Evolutionary conservation across 2,329 filamentous ascomycete species (phyloP).

Genomic region (Botrytis deweyae): DNA sequence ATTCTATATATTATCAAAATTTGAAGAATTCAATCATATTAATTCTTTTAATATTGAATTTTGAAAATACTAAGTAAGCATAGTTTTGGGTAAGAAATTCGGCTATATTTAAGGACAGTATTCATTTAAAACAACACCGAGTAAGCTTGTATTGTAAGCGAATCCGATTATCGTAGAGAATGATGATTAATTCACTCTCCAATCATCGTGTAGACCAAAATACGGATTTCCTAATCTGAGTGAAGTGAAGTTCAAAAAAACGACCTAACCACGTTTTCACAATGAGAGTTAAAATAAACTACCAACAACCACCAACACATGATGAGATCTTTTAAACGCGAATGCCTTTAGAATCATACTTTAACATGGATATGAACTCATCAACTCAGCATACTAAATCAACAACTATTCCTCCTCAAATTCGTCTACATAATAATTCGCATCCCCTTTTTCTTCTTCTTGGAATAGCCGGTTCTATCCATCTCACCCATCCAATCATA

Average conservation of each 20-base stretch:
- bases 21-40: too few relatives aligned
- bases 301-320: too few relatives aligned
- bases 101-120: too few relatives aligned
- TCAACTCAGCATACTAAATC: neutral
- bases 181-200: neutral
- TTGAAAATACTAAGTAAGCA: too few relatives aligned
- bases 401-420: neutral
- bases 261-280: neutral
- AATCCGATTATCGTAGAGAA: neutral
- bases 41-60: too few relatives aligned
- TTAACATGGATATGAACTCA: neutral
- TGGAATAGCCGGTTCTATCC: neutral
- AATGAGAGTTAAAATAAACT: neutral
- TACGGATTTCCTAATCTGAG: neutral
- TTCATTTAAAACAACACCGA: too few relatives aligned
- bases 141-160: slow-evolving; percentile 3
- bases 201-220: neutral
- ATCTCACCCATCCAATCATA: neutral
- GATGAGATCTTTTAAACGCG: neutral
- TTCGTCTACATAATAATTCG: neutral
- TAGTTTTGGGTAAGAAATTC: too few relatives aligned
- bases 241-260: neutral
- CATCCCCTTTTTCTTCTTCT: neutral
- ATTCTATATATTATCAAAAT: too few relatives aligned
- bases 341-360: neutral